These are phyloP conservation scores for Sporisorium sorghi DNA, from an alignment of 1,284 basidiomycete genomes.

Conservation along the genomic window DNA sequence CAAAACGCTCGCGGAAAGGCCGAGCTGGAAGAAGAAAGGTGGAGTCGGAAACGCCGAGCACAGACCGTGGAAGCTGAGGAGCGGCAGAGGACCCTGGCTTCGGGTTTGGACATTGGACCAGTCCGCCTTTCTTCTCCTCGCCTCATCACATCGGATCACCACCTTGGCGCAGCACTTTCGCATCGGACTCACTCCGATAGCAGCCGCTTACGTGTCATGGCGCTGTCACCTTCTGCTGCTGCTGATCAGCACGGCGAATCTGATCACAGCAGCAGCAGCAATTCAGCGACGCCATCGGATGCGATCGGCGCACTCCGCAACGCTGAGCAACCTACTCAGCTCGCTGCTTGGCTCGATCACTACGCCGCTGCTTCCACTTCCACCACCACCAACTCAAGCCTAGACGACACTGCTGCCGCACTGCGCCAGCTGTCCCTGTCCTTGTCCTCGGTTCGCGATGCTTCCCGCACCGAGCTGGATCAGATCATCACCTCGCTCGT, in stretches of 20 bases:
- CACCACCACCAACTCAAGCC: conserved; percentile 6
- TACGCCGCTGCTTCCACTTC: neutral
- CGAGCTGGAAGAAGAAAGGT: conserved; percentile 20
- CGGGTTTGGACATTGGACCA: no score
- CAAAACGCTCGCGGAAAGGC: conserved; percentile 15
- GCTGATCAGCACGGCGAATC: conserved; percentile 18
- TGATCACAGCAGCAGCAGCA: conserved; percentile 2
- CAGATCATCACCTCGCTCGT: conserved; percentile 39
- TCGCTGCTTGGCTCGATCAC: conserved; percentile 41
- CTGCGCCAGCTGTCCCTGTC: conserved; percentile 37
- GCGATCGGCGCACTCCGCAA: conserved; percentile 25
- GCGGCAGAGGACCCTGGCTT: conserved; percentile 10
- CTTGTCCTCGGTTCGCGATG: conserved; percentile 33
- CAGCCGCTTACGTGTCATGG: conserved; percentile 13
- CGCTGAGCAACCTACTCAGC: conserved; percentile 7
- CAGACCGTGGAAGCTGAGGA: conserved; percentile 13
- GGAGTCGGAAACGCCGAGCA: conserved; percentile 30
- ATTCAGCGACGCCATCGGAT: conserved; percentile 9
- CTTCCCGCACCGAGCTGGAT: conserved; percentile 32
- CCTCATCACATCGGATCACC: neutral
- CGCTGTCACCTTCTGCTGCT: conserved; percentile 20
- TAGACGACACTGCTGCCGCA: conserved; percentile 19
- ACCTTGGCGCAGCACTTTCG: neutral
- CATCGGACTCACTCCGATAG: neutral
- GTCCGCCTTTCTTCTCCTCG: neutral